A percentile compares a stretch with the other conserved stretches of the same genome.
Conservation (phyloP, 768 basidiomycete genomes). For the Pleurotus platypus region DNA sequence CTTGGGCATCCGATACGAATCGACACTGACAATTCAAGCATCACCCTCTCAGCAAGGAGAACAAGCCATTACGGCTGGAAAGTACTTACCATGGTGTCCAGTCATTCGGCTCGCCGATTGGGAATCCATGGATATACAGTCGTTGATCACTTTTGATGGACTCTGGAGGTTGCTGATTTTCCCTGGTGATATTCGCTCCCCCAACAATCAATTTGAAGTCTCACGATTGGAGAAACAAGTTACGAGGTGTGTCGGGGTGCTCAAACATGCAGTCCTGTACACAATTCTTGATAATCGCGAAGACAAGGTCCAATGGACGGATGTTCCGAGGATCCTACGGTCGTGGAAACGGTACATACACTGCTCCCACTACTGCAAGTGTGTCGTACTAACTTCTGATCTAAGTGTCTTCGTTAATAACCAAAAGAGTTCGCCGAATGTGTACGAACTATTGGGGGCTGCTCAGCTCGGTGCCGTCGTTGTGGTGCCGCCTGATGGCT, state of each 20-base stretch:
- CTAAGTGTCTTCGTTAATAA: background rate
- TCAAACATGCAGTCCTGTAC: background rate
- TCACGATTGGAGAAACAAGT: background rate
- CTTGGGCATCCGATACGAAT: slow-evolving; percentile 10
- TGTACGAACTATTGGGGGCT: background rate
- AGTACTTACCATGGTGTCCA: slow-evolving; percentile 6
- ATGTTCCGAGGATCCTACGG: background rate
- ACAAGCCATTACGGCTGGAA: background rate
- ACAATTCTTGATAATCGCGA: background rate
- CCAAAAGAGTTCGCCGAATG: background rate
- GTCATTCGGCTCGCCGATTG: slow-evolving; percentile 11
- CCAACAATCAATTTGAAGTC: background rate
- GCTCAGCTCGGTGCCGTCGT: background rate
- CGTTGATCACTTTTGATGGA: slow-evolving; percentile 12
- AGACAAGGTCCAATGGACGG: background rate
- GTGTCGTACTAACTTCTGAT: background rate
- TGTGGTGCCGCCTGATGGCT: background rate
- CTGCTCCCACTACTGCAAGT: background rate
- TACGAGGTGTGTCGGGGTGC: background rate
- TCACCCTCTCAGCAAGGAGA: background rate
- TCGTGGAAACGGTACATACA: background rate
- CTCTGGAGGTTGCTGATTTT: slow-evolving; percentile 14
- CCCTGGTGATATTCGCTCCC: slow-evolving; percentile 9
- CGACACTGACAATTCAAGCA: background rate
- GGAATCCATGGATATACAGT: slow-evolving; percentile 14